Conservation (phyloP, 768 basidiomycete genomes). For the Pleurotus ostreatus region DNA sequence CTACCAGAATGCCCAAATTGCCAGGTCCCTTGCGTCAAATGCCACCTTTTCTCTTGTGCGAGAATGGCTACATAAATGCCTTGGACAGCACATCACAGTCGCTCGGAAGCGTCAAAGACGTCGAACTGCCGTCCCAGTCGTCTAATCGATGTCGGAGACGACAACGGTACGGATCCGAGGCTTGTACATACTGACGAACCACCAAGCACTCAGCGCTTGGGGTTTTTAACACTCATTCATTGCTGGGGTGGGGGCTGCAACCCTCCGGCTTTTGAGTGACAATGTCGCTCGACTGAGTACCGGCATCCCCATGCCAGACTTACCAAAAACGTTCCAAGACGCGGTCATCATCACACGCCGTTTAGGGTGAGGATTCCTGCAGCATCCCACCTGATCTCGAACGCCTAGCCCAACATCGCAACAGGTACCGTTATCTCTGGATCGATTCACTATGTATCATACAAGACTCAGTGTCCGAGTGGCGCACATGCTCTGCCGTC, state of each 20-base stretch:
- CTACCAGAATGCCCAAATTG: neutral
- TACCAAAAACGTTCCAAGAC: neutral
- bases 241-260: neutral
- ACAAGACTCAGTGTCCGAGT: neutral
- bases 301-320: neutral
- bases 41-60: too few species aligned
- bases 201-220: neutral
- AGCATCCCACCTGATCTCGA: neutral
- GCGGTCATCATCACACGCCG: neutral
- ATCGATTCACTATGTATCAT: conserved; percentile 5
- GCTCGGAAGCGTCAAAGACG: neutral
- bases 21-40: too few species aligned
- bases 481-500: neutral
- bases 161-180: neutral
- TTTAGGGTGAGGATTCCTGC: neutral
- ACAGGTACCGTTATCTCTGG: conserved; percentile 1
- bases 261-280: neutral
- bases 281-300: neutral
- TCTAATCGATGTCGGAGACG: neutral
- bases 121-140: neutral
- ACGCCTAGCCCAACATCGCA: neutral
- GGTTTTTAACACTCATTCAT: conserved; percentile 1
- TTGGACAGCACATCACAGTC: too few species aligned
- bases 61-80: too few species aligned
- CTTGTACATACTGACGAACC: neutral